Percentiles rank a stretch among this genome's conserved stretches.
phyloP scores from a whole-genome alignment of 148 eudicot species.

The Vaccinium corymbosum region DNA sequence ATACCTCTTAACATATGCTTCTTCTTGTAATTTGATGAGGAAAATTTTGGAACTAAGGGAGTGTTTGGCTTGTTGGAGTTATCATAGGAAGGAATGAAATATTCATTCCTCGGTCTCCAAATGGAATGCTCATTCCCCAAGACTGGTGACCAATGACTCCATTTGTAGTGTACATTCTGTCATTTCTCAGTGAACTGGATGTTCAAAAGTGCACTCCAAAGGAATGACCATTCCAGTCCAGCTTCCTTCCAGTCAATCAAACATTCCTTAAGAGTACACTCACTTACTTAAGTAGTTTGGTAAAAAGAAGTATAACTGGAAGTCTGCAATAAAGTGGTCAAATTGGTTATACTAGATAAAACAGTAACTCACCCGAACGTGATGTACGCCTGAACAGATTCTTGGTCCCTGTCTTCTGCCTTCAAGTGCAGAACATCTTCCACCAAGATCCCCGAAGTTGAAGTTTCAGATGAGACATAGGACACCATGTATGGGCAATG shows the following conservation, averaged over 20 bases:
- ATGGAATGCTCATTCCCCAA: not conserved
- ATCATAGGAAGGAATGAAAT: not conserved
- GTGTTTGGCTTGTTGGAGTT: not conserved
- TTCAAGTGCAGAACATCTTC: conserved; percentile 16
- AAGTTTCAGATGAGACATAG: conserved; percentile 87
- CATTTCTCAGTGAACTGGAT: not conserved
- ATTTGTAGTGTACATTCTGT: not conserved
- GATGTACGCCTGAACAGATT: conserved; percentile 46
- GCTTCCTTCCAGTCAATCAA: not conserved
- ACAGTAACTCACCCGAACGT: conserved; percentile 75
- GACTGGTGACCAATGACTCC: not conserved
- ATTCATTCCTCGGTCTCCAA: not conserved
- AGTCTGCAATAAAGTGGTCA: not conserved
- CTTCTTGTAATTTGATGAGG: not conserved
- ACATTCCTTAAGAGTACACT: not conserved
- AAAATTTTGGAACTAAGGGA: not conserved
- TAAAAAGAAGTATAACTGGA: not conserved
- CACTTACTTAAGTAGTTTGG: not conserved
- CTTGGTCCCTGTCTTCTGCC: conserved; percentile 10
- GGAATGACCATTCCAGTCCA: not conserved
- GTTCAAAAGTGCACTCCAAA: not conserved
- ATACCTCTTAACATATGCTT: conserved; percentile 7
- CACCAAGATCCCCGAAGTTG: conserved; percentile 77
- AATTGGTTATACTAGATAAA: not conserved
- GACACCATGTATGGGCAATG: conserved; percentile 82